Percentiles rank a stretch among this genome's conserved stretches.
phyloP scores from a whole-genome alignment of 1,284 basidiomycete genomes.

The Entoloma clypeatum region DNA sequence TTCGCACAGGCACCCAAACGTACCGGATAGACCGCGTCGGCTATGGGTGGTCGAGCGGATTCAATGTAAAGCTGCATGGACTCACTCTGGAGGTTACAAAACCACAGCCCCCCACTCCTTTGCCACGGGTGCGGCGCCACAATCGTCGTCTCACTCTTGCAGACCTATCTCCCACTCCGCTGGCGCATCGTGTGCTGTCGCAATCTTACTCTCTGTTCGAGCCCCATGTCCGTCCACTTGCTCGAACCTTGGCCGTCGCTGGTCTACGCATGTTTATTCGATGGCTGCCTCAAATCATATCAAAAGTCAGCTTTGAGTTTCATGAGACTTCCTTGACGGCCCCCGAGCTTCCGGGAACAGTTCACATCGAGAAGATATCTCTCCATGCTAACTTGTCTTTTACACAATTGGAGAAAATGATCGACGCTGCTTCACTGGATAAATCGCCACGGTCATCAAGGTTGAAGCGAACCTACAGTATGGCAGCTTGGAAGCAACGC shows the following conservation, averaged over 20 bases:
- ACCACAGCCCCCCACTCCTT: constrained; percentile 18
- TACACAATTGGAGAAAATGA: constrained; percentile 40
- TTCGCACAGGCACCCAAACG: constrained; percentile 49
- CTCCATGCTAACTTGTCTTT: constrained; percentile 55
- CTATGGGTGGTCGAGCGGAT: constrained; percentile 52
- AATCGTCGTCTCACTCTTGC: constrained; percentile 45
- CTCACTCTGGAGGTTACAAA: constrained; percentile 51
- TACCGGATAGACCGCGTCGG: constrained; percentile 65
- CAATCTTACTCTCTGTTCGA: constrained; percentile 46
- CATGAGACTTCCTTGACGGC: constrained; percentile 50
- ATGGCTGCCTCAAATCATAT: constrained; percentile 60
- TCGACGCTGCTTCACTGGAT: constrained; percentile 21
- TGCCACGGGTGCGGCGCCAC: constrained; percentile 27
- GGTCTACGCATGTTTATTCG: constrained; percentile 56
- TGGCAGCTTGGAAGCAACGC: constrained; percentile 59
- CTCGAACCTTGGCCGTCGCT: constrained; percentile 52
- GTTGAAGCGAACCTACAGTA: constrained; percentile 37
- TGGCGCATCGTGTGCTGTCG: constrained; percentile 43
- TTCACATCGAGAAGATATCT: constrained; percentile 48
- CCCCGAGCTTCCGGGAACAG: constrained; percentile 44
- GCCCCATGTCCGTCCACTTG: constrained; percentile 55
- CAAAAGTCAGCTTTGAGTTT: constrained; percentile 64
- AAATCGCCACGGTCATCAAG: constrained; percentile 24
- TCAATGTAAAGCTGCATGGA: constrained; percentile 60
- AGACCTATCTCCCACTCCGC: constrained; percentile 51